phyloP scores from a whole-genome alignment of 2,329 filamentous ascomycete genomes.

The Xylaria multiplex region DNA sequence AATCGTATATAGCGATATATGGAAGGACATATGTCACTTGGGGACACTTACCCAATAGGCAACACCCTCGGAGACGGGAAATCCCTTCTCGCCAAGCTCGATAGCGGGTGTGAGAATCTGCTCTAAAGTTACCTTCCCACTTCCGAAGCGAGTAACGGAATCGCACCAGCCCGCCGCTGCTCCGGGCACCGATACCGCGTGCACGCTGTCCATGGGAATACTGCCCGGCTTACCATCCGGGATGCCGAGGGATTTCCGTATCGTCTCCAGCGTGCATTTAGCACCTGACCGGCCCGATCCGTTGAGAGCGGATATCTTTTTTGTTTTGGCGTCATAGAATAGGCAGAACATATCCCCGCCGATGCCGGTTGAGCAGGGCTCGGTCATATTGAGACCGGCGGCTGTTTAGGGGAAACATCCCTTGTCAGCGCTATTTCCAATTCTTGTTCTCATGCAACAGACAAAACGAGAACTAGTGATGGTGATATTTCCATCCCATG shows the following conservation, averaged over 20 bases:
- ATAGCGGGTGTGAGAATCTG: conserved; percentile 87
- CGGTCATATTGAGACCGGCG: conserved; percentile 90
- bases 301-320: conserved; percentile 86
- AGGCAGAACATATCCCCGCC: conserved; percentile 98
- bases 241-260: conserved; percentile 76
- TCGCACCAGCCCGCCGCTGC: conserved; percentile 95
- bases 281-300: conserved; percentile 86
- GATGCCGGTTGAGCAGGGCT: conserved; percentile 92
- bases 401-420: conserved; percentile 59
- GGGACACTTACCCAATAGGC: conserved; percentile 68
- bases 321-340: conserved; percentile 85
- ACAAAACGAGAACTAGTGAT: not conserved
- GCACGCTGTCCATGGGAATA: conserved; percentile 80
- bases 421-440: conserved; percentile 16
- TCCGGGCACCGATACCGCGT: conserved; percentile 87
- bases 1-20: too few relatives aligned
- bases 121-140: conserved; percentile 79
- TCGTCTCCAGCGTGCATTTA: conserved; percentile 73
- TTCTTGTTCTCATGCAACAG: not conserved
- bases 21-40: not conserved
- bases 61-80: conserved; percentile 85
- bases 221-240: conserved; percentile 61
- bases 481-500: too few relatives aligned
- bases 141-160: conserved; percentile 86
- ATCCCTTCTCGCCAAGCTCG: conserved; percentile 85